A percentile compares a stretch with the other conserved stretches of the same genome.
phyloP scores from a whole-genome alignment of 2,329 filamentous ascomycete species.

The Exutisphaerella laricina region DNA sequence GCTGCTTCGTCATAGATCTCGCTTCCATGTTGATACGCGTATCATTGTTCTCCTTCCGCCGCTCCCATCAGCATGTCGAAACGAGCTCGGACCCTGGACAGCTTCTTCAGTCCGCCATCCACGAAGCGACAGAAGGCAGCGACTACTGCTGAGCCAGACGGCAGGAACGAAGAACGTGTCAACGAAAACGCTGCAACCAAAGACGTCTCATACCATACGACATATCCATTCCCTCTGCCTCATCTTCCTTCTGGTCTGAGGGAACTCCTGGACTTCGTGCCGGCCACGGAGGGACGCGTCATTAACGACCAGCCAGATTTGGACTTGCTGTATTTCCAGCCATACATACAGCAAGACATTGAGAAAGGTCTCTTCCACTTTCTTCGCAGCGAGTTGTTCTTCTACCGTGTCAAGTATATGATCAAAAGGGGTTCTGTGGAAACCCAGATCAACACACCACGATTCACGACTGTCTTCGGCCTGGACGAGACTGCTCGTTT shows the following conservation, averaged over 20 bases:
- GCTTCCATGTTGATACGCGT: neutral
- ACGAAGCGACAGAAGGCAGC: conserved; percentile 37
- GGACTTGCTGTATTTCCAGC: conserved; percentile 69
- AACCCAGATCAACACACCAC: conserved; percentile 57
- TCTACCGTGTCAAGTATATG: conserved; percentile 47
- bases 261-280: conserved; percentile 38
- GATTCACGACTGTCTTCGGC: conserved; percentile 59
- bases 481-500: conserved; percentile 62
- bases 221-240: conserved; percentile 50
- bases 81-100: conserved; percentile 60
- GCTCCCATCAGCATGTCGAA: conserved; percentile 23
- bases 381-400: conserved; percentile 64
- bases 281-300: conserved; percentile 45
- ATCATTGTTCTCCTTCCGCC: neutral
- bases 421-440: conserved; percentile 61
- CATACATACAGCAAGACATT: conserved; percentile 57
- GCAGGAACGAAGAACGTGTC: neutral
- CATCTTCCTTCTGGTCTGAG: conserved; percentile 42
- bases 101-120: conserved; percentile 57
- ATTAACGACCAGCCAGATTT: conserved; percentile 66
- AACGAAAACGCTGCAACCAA: conserved; percentile 10
- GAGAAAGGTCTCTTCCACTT: conserved; percentile 62
- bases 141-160: neutral
- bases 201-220: conserved; percentile 40
- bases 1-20: neutral